Evolutionary conservation across 2,329 filamentous ascomycete species (phyloP).

Genomic region (Ophiobolus disseminans): DNA sequence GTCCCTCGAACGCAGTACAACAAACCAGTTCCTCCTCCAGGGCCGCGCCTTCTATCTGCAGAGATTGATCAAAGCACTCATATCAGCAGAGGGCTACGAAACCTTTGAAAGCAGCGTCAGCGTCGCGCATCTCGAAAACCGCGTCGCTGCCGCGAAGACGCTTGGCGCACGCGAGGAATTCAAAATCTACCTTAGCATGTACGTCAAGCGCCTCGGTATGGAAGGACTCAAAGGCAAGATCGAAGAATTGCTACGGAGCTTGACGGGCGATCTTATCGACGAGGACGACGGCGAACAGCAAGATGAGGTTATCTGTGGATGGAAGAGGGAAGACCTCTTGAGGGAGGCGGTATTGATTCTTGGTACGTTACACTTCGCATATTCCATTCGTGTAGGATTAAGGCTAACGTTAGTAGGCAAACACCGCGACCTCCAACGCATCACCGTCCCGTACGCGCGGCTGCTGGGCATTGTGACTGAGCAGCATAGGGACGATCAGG

Average conservation of each 20-base stretch:
- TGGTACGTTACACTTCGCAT: constrained; percentile 60
- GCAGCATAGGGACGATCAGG: constrained; percentile 37
- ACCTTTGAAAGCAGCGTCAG: constrained; percentile 89
- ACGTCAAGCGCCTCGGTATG: constrained; percentile 91
- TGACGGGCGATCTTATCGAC: constrained; percentile 76
- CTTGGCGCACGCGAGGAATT: constrained; percentile 91
- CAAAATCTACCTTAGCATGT: constrained; percentile 95
- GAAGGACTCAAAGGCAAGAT: constrained; percentile 89
- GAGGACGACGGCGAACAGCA: constrained; percentile 60
- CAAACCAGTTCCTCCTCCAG: constrained; percentile 87
- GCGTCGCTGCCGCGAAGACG: constrained; percentile 85
- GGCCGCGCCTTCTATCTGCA: constrained; percentile 91
- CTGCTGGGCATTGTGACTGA: constrained; percentile 45
- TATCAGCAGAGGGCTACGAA: constrained; percentile 90
- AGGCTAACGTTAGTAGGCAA: constrained; percentile 68
- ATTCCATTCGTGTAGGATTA: background rate
- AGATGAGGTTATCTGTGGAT: constrained; percentile 83
- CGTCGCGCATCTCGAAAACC: constrained; percentile 93
- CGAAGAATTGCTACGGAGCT: constrained; percentile 83
- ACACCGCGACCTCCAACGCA: constrained; percentile 89
- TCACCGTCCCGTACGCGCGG: constrained; percentile 95
- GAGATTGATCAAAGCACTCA: constrained; percentile 84
- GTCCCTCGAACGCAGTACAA: constrained; percentile 91
- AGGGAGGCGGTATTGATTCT: constrained; percentile 92
- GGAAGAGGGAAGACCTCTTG: constrained; percentile 84